Conservation (phyloP, 164 flowering plant species). For the Stephania yunnanensis region DNA sequence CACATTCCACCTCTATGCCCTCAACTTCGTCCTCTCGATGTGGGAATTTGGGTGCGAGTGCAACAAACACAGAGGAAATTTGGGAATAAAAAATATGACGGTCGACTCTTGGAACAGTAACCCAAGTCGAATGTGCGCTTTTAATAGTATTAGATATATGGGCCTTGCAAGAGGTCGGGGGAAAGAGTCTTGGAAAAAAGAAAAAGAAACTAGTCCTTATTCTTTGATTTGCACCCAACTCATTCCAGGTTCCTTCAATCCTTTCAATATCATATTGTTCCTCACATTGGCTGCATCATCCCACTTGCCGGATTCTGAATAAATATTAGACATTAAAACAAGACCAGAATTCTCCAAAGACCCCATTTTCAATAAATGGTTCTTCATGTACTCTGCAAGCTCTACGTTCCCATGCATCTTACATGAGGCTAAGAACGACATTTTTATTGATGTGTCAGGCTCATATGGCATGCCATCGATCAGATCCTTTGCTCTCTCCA, state of each 20-base stretch:
- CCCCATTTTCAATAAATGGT: conserved; percentile 10
- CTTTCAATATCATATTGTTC: conserved; percentile 18
- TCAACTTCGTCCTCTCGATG: too few relatives aligned
- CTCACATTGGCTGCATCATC: conserved; percentile 24
- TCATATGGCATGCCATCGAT: conserved; percentile 32
- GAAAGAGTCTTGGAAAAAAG: too few relatives aligned
- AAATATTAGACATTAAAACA: conserved; percentile 21
- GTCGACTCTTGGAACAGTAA: too few relatives aligned
- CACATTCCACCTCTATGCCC: too few relatives aligned
- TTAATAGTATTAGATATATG: too few relatives aligned
- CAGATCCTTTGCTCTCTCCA: conserved; percentile 21
- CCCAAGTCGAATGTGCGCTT: too few relatives aligned
- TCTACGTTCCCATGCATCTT: conserved; percentile 23
- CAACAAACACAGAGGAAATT: too few relatives aligned
- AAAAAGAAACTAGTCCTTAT: not conserved
- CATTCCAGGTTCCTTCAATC: conserved; percentile 21
- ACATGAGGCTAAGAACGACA: conserved; percentile 25
- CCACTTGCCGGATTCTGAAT: conserved; percentile 24
- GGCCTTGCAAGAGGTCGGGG: too few relatives aligned
- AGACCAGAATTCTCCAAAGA: conserved; percentile 11
- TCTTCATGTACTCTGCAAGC: conserved; percentile 17
- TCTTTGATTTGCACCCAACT: conserved; percentile 13
- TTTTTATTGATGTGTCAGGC: conserved; percentile 21
- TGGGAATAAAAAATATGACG: too few relatives aligned
- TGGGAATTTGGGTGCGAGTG: too few relatives aligned